phyloP scores from a whole-genome alignment of 2,329 filamentous ascomycete genomes.

The Penicillium frequentans region DNA sequence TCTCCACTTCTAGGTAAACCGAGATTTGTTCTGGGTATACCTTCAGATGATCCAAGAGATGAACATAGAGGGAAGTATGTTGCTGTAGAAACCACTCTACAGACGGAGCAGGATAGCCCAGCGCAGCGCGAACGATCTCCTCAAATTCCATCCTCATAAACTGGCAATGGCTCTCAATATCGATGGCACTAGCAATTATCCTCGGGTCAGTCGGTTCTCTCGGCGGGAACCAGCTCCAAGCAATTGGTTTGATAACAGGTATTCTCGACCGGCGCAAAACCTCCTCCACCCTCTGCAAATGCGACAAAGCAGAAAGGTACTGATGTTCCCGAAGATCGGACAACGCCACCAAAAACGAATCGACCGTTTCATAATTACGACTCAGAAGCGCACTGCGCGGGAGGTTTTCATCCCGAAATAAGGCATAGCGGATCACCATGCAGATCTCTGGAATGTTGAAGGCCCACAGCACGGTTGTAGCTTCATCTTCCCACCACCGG shows the following conservation, averaged over 20 bases:
- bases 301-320: constrained; percentile 30
- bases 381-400: constrained; percentile 35
- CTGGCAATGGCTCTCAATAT: constrained; percentile 42
- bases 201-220: constrained; percentile 21
- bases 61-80: constrained; percentile 36
- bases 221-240: constrained; percentile 41
- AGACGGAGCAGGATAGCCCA: constrained; percentile 34
- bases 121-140: constrained; percentile 40
- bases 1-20: constrained; percentile 38
- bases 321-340: constrained; percentile 28
- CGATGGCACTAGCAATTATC: constrained; percentile 35
- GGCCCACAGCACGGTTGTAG: constrained; percentile 38
- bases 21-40: constrained; percentile 32
- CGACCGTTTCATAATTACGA: constrained; percentile 34
- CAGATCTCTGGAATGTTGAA: constrained; percentile 40
- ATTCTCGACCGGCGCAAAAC: constrained; percentile 36
- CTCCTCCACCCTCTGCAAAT: constrained; percentile 41
- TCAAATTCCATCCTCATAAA: constrained; percentile 41
- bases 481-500: constrained; percentile 45
- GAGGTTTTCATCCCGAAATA: constrained; percentile 37
- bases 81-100: constrained; percentile 43
- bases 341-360: constrained; percentile 32
- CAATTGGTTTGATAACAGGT: constrained; percentile 17
- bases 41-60: constrained; percentile 33
- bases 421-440: constrained; percentile 38